A percentile compares a stretch with the other conserved stretches of the same genome.
Evolutionary conservation across 495 filamentous ascomycete genomes (phyloP).

Genomic region (Staphylotrichum tortipilum): DNA sequence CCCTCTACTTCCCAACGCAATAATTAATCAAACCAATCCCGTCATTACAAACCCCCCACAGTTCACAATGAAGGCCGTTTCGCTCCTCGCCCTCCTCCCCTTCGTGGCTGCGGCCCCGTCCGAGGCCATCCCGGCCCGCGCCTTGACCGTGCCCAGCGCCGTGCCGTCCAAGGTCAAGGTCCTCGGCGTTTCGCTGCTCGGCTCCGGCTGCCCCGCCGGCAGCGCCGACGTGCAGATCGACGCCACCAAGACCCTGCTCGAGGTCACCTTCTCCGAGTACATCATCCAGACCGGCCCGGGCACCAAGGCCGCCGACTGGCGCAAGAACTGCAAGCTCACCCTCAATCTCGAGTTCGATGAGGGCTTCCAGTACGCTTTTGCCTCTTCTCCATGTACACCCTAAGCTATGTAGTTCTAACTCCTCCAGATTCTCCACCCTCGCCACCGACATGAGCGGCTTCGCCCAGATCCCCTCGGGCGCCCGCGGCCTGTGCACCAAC

Average conservation of each 20-base stretch:
- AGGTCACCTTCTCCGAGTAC: conserved; percentile 15
- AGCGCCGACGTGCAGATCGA: conserved; percentile 15
- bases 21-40: neutral
- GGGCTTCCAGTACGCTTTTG: conserved; percentile 5
- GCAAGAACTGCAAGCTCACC: conserved; percentile 19
- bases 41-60: neutral
- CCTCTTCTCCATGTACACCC: too few species aligned
- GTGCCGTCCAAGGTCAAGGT: conserved; percentile 20
- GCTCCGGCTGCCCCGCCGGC: conserved; percentile 14
- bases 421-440: conserved; percentile 11
- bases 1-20: neutral
- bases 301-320: conserved; percentile 12
- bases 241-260: conserved; percentile 13
- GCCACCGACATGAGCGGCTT: conserved; percentile 17
- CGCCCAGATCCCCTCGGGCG: conserved; percentile 18
- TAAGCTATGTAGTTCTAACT: too few species aligned
- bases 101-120: conserved; percentile 6
- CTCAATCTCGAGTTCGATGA: conserved; percentile 16
- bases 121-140: neutral
- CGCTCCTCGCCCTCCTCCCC: conserved; percentile 2
- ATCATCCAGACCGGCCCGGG: conserved; percentile 13
- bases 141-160: neutral
- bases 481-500: conserved; percentile 16
- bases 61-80: conserved; percentile 1
- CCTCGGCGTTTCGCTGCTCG: conserved; percentile 25